Evolutionary conservation across 129 eudicot genomes (phyloP).

Genomic region (Logfia minima): DNA sequence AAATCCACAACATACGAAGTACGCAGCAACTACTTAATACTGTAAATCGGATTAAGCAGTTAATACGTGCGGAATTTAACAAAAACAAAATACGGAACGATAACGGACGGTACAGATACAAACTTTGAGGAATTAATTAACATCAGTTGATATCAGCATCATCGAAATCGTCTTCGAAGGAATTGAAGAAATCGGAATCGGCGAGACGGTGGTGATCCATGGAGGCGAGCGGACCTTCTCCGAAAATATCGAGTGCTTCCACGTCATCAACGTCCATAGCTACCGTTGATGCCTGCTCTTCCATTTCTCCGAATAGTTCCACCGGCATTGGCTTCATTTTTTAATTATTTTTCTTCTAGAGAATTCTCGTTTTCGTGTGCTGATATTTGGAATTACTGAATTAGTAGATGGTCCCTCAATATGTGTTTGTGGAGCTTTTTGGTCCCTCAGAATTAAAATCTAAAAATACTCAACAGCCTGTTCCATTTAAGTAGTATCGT

Average conservation of each 20-base stretch:
- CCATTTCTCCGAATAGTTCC: slow-evolving; percentile 60
- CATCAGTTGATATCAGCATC: slow-evolving; percentile 65
- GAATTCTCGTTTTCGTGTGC: neutral
- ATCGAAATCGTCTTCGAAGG: slow-evolving; percentile 70
- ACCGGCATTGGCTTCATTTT: slow-evolving; percentile 60
- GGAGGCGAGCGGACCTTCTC: slow-evolving; percentile 58
- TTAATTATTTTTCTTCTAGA: slow-evolving; percentile 6
- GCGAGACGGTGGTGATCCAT: slow-evolving; percentile 61
- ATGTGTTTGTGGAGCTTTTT: too few species aligned
- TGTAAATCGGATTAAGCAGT: neutral
- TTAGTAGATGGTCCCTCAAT: too few species aligned
- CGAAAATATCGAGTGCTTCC: slow-evolving; percentile 66
- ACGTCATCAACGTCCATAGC: slow-evolving; percentile 89
- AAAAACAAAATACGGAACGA: neutral
- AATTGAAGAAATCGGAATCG: slow-evolving; percentile 75
- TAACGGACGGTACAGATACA: neutral
- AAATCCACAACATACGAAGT: neutral
- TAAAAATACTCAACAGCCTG: too few species aligned
- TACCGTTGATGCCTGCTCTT: slow-evolving; percentile 62
- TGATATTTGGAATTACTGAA: neutral
- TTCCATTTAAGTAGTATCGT: too few species aligned
- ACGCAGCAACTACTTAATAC: neutral
- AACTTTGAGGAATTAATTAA: neutral
- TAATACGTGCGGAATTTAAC: neutral
- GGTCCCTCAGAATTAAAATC: too few species aligned